Evolutionary conservation across 208 protist genomes (phyloP), one percentile per base, ranked within the genome.

Genomic region (Trypanosoma vivax): DNA sequence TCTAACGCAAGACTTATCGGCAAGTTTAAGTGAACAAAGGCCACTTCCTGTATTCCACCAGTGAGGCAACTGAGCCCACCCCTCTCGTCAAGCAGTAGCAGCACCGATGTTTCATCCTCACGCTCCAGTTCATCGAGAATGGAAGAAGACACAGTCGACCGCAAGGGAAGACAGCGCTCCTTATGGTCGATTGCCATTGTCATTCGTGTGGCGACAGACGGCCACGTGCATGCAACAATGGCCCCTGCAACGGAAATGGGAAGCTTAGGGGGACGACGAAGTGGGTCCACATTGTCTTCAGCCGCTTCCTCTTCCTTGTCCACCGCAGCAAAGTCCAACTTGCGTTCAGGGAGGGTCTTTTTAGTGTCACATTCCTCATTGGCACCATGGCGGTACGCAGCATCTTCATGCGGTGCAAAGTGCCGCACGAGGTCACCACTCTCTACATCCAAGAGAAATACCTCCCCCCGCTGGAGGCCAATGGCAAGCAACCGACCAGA

Each of bases 371-470:
- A 9, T 9, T 43, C 39, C 39, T 43, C 39, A 9, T 24, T 18
- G 5, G n/a, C 9, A 19, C 6, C 23, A 19, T 19, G 9, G n/a
- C 6, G 23, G n/a, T 18, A 19, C n/a, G n/a, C n/a, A 9, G 39
- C 21, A 35, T 30, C 40, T 35, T 3, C 30, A 0, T 50, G 56
- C 3, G 81, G 70, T 6, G 68, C 48, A 49, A 92, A 70, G 3
- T 70, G 68, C 4, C 84, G 71, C 23, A 78, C 67, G 19, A 92
- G 48, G 19, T 73, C 66, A 11, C 75, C 79, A 23, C 68, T 65
- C 54, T 92, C 80, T 2, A 92, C 80, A 38, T 92, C 84, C 5
- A 89, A 47, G 3, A 89, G 38, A 27, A 80, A 58, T 5, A 88
- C 29, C 9, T 73, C 41, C 11, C 79, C 79, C 1, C 40, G 54